phyloP scores from a whole-genome alignment of 1,284 basidiomycete genomes.

The Ceratobasidium sp. region DNA sequence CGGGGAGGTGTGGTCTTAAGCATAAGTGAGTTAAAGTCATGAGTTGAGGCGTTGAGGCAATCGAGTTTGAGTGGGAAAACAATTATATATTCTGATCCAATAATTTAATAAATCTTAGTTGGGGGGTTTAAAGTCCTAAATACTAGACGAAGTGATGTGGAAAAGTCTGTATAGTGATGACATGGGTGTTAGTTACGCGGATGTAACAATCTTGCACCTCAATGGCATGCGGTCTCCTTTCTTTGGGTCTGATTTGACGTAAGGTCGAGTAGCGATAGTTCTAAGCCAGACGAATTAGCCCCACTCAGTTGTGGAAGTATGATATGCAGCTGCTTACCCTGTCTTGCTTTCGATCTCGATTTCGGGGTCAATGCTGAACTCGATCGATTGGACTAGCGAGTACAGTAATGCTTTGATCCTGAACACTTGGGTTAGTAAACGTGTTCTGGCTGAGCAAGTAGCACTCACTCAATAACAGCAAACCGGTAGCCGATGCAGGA shows the following conservation, averaged over 20 bases:
- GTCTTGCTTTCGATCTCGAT: slow-evolving; percentile 41
- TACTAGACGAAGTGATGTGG: too few species aligned
- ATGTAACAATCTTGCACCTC: not conserved
- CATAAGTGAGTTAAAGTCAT: too few species aligned
- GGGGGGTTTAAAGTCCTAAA: too few species aligned
- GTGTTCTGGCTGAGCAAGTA: not conserved
- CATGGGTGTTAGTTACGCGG: not conserved
- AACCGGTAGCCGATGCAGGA: slow-evolving; percentile 80
- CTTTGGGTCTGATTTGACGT: slow-evolving; percentile 25
- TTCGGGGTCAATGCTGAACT: slow-evolving; percentile 50
- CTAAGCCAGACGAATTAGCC: not conserved
- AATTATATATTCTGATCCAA: too few species aligned
- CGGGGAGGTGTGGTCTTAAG: too few species aligned
- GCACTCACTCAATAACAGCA: slow-evolving; percentile 71
- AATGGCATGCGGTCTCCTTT: slow-evolving; percentile 30
- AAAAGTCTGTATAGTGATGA: too few species aligned
- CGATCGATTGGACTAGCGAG: slow-evolving; percentile 52
- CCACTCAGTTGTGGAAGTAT: not conserved
- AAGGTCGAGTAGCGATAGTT: slow-evolving; percentile 13
- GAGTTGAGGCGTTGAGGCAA: too few species aligned
- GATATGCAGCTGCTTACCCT: slow-evolving; percentile 36
- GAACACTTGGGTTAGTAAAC: slow-evolving; percentile 49
- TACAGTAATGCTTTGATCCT: slow-evolving; percentile 55
- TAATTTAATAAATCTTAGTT: too few species aligned
- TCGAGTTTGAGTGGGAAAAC: too few species aligned